phyloP scores from a whole-genome alignment of 495 filamentous ascomycete species.

The Daldinia bambusicola region DNA sequence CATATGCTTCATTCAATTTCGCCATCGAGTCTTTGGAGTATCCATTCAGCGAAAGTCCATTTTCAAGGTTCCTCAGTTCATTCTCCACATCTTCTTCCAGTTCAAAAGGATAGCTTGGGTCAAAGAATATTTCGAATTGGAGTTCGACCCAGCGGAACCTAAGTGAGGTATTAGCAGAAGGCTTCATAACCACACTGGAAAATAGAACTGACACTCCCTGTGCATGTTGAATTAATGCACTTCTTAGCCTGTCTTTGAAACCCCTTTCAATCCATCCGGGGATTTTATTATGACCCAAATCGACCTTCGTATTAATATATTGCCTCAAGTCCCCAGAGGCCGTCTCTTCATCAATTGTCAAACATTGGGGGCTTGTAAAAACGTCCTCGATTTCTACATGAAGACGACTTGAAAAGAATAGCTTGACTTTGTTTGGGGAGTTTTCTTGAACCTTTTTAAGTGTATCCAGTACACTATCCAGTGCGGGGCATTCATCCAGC shows the following conservation, averaged over 20 bases:
- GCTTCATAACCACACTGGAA: not conserved
- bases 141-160: constrained; percentile 1
- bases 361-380: not conserved
- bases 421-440: not conserved
- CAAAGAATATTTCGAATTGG: not conserved
- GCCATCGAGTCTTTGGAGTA: not conserved
- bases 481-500: not conserved
- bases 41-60: not conserved
- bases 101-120: not conserved
- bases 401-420: not conserved
- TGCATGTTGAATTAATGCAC: not conserved
- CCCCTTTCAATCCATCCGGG: not conserved
- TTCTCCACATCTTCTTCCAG: not conserved
- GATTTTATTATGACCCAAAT: not conserved
- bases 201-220: not conserved
- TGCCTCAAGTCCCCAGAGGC: not conserved
- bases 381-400: not conserved
- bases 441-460: not conserved
- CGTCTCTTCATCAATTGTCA: not conserved
- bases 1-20: constrained; percentile 6
- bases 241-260: not conserved
- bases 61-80: not conserved
- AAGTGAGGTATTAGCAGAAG: not conserved
- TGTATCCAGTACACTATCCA: not conserved
- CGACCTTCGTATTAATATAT: not conserved